Conservation (phyloP, 1,139 yeast genomes). For the Magnusiomyces sp. region DNA sequence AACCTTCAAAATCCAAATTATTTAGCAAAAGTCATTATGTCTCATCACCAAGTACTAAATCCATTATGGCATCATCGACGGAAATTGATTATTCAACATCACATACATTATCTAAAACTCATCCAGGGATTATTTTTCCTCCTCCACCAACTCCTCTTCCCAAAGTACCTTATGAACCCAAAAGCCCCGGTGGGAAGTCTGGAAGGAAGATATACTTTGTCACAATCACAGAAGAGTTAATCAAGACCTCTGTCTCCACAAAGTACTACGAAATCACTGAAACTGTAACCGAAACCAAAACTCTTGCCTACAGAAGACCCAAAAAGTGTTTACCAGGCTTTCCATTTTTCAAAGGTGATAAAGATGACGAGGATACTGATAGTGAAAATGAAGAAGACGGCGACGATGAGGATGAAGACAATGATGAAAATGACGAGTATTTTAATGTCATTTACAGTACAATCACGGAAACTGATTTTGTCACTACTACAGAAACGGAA, state of each 20-base stretch:
- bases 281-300: constrained; percentile 1
- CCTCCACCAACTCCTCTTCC: no score
- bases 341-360: constrained; percentile 1
- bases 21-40: no score
- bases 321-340: constrained; percentile 1
- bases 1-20: no score
- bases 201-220: constrained; percentile 4
- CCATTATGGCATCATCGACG: no score
- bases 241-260: constrained; percentile 1
- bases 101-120: no score
- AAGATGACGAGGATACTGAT: neutral
- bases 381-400: constrained; percentile 4
- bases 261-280: constrained; percentile 1
- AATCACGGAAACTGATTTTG: constrained; percentile 1
- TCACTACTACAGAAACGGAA: no score
- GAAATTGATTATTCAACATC: no score
- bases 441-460: constrained; percentile 1
- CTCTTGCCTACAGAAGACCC: neutral
- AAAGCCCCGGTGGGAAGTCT: no score
- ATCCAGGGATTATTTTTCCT: no score
- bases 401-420: no score
- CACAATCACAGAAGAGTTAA: constrained; percentile 2
- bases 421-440: constrained; percentile 3
- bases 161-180: no score
- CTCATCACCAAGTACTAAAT: no score